phyloP scores from a whole-genome alignment of 495 filamentous ascomycete species.

The Penicillium ucsense region DNA sequence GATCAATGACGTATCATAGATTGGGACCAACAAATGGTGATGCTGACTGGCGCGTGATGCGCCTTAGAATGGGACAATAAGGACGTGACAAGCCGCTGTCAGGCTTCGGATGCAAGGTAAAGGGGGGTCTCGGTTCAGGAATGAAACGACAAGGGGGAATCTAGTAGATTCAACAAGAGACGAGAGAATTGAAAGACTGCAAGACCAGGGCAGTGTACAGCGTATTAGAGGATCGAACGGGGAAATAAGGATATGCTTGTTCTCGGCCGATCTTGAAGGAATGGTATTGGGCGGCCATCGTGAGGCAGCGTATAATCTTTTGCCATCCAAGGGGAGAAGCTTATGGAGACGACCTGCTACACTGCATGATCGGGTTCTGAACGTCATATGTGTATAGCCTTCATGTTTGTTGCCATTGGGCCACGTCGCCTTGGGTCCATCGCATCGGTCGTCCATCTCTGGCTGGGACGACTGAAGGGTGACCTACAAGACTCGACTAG shows the following conservation, averaged over 20 bases:
- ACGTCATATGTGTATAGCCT: conserved; percentile 32
- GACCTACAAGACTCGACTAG: conserved; percentile 21
- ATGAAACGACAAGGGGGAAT: conserved; percentile 10
- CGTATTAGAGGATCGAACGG: conserved; percentile 25
- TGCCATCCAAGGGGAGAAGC: conserved; percentile 16
- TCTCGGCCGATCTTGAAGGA: conserved; percentile 10
- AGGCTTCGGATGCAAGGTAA: conserved; percentile 19
- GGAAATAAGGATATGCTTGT: conserved; percentile 22
- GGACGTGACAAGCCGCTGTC: conserved; percentile 23
- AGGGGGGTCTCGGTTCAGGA: neutral
- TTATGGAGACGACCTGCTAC: conserved; percentile 18
- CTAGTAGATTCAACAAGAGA: neutral
- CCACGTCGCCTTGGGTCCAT: conserved; percentile 30
- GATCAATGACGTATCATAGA: conserved; percentile 27
- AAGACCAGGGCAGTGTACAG: conserved; percentile 17
- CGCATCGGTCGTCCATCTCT: conserved; percentile 12
- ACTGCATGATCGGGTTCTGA: conserved; percentile 21
- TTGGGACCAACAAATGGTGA: conserved; percentile 9
- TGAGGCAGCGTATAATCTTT: conserved; percentile 37
- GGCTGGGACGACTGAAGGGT: conserved; percentile 4
- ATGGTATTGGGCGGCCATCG: conserved; percentile 21
- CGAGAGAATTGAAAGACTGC: conserved; percentile 19
- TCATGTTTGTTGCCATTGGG: conserved; percentile 25
- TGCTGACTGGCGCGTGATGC: conserved; percentile 17
- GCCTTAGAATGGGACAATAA: conserved; percentile 21